Evolutionary conservation across 805 yeast genomes (phyloP).

Genomic region (Kodamaea leandrae): DNA sequence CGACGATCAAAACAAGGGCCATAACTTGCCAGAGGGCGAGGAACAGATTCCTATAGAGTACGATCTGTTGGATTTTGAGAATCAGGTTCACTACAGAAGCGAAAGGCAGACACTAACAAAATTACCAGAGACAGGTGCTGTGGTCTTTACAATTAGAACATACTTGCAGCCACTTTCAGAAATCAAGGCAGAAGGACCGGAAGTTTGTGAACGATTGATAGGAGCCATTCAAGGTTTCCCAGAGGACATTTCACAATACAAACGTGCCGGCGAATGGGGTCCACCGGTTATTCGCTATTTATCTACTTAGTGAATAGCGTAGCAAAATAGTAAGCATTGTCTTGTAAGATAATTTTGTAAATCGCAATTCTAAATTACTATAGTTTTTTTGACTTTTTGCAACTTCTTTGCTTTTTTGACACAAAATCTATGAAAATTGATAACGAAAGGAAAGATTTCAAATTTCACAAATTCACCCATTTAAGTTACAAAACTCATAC

Average conservation of each 20-base stretch:
- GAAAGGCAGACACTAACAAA: constrained; percentile 42
- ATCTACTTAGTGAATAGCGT: neutral
- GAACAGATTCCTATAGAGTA: constrained; percentile 23
- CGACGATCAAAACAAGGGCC: constrained; percentile 41
- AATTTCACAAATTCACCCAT: too few species aligned
- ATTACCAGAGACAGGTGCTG: constrained; percentile 37
- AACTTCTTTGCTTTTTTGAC: too few species aligned
- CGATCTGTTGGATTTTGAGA: constrained; percentile 36
- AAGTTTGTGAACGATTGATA: constrained; percentile 48
- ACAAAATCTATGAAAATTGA: too few species aligned
- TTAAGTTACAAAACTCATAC: too few species aligned
- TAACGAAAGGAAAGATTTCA: too few species aligned
- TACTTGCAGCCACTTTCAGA: constrained; percentile 37
- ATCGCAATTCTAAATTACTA: too few species aligned
- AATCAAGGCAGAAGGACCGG: constrained; percentile 30
- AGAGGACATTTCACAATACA: constrained; percentile 56
- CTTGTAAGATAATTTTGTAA: too few species aligned
- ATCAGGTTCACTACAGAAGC: constrained; percentile 41
- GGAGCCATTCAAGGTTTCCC: constrained; percentile 68
- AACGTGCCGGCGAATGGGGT: constrained; percentile 67
- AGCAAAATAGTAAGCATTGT: too few species aligned
- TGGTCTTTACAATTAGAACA: constrained; percentile 41
- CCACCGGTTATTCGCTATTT: constrained; percentile 45
- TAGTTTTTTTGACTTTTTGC: too few species aligned
- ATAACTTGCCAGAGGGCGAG: constrained; percentile 27